Base-by-base conservation (phyloP, 129 eudicot species). In the Pittosporum tobira region DNA sequence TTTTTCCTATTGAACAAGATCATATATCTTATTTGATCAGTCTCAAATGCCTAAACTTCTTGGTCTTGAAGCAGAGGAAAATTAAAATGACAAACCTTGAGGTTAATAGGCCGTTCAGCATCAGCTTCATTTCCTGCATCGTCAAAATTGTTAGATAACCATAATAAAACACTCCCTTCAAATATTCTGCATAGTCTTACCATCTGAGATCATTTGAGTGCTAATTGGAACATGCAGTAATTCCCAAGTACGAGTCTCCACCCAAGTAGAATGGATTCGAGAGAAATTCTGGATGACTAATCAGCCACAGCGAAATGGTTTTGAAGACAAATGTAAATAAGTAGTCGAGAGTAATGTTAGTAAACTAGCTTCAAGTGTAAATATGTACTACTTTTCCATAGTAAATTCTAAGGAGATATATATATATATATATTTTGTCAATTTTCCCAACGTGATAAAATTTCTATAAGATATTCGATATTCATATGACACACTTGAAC, bases 181-280 rank as follows among this genome's bases (percentile, higher is more conserved):
- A 29, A 5, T 29, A 29, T 25, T 30, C 1, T 15, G 7, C 18
- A 20, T 20, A 30, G 44, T 54, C 57, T 45, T 69, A 69, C 75
- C 72, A 25, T 70, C 18, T 45, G 72, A 60, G 60, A 75, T 69
- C 30, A 70, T 18, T 53, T 71, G 69, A 40, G 69, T 20, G 24
- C 70, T 19, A 59, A 55, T 22, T 1, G 81, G 78, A 44, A 64
- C 69, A n/a, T n/a, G n/a, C n/a, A 9, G 48, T 49, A 18, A 71
- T 45, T 46, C 81, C 85, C 0, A 62, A 45, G 36, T 75, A 79
- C 0, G 85, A 75, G 51, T 75, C 81, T 53, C 85, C 85, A 38
- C 78, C 85, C 43, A 79, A 7, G 56, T 75, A 79, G 29, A 79
- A 40, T 5, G 73, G 75, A 62, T 75, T 79, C 0, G 60, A 16